A percentile compares a stretch with the other conserved stretches of the same genome.
Evolutionary conservation across 805 yeast genomes (phyloP).

Genomic region (Nakazawaea holstii): DNA sequence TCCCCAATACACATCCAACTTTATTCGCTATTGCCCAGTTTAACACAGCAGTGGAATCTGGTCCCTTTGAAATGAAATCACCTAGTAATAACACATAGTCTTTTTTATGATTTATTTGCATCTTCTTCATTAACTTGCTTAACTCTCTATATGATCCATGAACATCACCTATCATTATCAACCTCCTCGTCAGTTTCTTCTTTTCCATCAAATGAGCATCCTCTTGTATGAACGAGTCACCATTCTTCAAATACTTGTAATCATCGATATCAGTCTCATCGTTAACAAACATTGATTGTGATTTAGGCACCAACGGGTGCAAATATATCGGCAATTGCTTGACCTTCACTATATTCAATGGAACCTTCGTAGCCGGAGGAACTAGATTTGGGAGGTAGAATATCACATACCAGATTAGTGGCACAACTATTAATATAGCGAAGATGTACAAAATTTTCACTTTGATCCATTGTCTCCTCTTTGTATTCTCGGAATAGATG

Average conservation of each 20-base stretch:
- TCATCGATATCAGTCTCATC: constrained; percentile 14
- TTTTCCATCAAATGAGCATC: not conserved
- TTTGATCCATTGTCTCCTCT: constrained; percentile 10
- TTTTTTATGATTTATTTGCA: constrained; percentile 15
- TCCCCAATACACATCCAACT: constrained; percentile 77
- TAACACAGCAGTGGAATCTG: constrained; percentile 63
- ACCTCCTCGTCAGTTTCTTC: constrained; percentile 27
- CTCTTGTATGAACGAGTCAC: constrained; percentile 1
- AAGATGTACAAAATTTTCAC: constrained; percentile 10
- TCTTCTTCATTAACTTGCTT: constrained; percentile 42
- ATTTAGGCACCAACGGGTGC: constrained; percentile 23
- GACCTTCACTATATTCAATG: constrained; percentile 20
- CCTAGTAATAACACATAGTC: constrained; percentile 66
- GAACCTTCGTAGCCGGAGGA: constrained; percentile 24
- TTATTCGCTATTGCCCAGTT: constrained; percentile 55
- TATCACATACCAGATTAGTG: constrained; percentile 22
- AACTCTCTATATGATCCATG: constrained; percentile 72
- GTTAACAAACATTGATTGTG: not conserved
- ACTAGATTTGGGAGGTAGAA: constrained; percentile 26
- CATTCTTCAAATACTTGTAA: constrained; percentile 17
- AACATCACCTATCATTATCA: constrained; percentile 78
- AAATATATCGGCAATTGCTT: constrained; percentile 17
- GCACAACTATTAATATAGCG: constrained; percentile 14
- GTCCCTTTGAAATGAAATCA: constrained; percentile 83
- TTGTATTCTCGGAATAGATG: constrained; percentile 1